Base-by-base conservation (phyloP, 768 basidiomycete species). In the Suillus alpinus region DNA sequence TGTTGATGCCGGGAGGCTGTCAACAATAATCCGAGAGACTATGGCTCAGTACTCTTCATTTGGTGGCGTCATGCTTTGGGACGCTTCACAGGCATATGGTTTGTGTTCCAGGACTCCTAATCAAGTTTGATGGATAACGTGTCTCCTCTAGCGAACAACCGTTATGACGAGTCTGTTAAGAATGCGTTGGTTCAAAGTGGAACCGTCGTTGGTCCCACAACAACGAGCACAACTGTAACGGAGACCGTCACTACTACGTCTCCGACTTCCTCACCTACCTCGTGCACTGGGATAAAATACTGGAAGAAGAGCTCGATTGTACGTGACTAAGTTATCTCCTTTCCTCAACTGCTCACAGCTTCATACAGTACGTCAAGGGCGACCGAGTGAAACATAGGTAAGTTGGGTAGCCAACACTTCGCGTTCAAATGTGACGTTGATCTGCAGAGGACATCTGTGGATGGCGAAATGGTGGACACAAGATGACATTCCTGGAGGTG, bases 391-490 rank as follows among this genome's bases (percentile, higher is more conserved):
- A 79, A 14, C 87, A 79, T 68, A 77, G 72, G 85, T 86, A 67
- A 70, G 78, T 72, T 50, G 9, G 31, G 26, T 16, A 16, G 13
- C 6, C 13, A 39, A 39, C 2, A 6, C 13, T 39, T 16, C 16
- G 39, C 39, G 20, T 29, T 49, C 60, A 37, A 62, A 58, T 41
- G 58, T 26, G 51, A 47, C 40, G 23, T 49, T 64, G 26, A n/a
- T 23, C 23, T 53, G 41, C 37, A 39, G 39, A 16, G 39, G 39
- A 39, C 39, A 78, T 60, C 70, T 79, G 44, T 81, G 77, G 78
- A 80, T 78, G 9, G 85, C 86, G 4, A 79, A 83, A 58, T 88
- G 83, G 82, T 88, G 87, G 86, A 82, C 84, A 18, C 72, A 87
- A 68, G 77, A 76, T 46, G 81, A 86, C 66, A 76, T 68, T 41